phyloP scores from a whole-genome alignment of 805 yeast genomes.

The Naumovozyma castellii region DNA sequence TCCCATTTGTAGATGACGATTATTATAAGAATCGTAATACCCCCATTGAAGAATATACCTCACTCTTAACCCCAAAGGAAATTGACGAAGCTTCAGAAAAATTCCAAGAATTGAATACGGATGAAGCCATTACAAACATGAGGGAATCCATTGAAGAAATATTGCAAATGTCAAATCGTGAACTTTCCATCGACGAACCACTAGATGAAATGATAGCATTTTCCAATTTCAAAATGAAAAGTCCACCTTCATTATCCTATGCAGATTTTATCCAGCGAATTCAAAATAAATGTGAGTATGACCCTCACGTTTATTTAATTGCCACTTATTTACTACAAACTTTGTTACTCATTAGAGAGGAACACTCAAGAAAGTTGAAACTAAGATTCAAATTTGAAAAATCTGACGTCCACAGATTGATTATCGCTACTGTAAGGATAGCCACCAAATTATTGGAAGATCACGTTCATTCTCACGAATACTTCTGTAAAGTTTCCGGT shows the following conservation, averaged over 20 bases:
- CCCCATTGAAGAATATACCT: constrained; percentile 1
- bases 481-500: constrained; percentile 42
- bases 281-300: constrained; percentile 24
- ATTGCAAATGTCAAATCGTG: constrained; percentile 7
- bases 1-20: not conserved
- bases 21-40: not conserved
- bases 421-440: constrained; percentile 36
- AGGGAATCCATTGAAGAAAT: constrained; percentile 9
- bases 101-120: constrained; percentile 2
- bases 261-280: constrained; percentile 20
- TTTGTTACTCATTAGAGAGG: constrained; percentile 11
- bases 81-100: not conserved
- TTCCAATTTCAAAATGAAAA: constrained; percentile 22
- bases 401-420: constrained; percentile 34
- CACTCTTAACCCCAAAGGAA: not conserved
- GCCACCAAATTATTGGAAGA: constrained; percentile 43
- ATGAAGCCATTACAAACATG: constrained; percentile 6
- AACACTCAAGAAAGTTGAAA: constrained; percentile 3
- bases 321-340: constrained; percentile 20
- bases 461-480: constrained; percentile 35
- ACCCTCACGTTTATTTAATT: constrained; percentile 20
- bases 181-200: not conserved
- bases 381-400: constrained; percentile 28
- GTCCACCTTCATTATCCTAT: constrained; percentile 20
- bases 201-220: constrained; percentile 2